phyloP scores from a whole-genome alignment of 805 yeast species.

The Metschnikowia reukaufii region DNA sequence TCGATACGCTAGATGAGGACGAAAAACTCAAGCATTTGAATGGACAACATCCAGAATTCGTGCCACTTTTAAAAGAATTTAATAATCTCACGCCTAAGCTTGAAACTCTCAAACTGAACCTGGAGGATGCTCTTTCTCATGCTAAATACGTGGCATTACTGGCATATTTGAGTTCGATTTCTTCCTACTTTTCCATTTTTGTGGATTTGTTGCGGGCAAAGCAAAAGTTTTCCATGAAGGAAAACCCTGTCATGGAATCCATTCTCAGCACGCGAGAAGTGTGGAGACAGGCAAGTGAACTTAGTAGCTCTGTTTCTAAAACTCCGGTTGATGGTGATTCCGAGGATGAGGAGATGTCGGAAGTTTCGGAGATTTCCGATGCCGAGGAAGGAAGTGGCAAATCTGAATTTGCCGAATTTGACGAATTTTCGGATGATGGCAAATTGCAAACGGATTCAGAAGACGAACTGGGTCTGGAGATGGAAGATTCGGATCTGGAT shows the following conservation, averaged over 20 bases:
- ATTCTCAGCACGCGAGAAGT: constrained; percentile 79
- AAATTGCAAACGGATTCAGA: constrained; percentile 10
- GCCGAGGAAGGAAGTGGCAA: not conserved
- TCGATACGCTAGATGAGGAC: constrained; percentile 44
- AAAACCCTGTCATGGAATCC: constrained; percentile 86
- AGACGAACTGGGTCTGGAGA: constrained; percentile 13
- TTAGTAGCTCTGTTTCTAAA: constrained; percentile 3
- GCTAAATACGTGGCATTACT: constrained; percentile 70
- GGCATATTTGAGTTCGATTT: constrained; percentile 74
- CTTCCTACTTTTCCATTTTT: constrained; percentile 77
- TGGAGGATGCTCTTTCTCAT: constrained; percentile 30
- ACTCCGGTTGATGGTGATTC: not conserved
- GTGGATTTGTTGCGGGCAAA: constrained; percentile 53
- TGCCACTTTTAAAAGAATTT: constrained; percentile 70
- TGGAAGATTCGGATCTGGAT: constrained; percentile 21
- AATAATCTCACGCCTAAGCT: constrained; percentile 43
- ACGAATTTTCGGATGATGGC: constrained; percentile 11
- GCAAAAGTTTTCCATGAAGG: constrained; percentile 68
- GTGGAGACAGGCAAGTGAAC: constrained; percentile 78
- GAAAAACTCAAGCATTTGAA: constrained; percentile 56
- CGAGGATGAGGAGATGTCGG: not conserved
- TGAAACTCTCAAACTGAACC: constrained; percentile 31
- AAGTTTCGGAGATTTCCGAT: not conserved
- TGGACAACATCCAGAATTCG: constrained; percentile 76
- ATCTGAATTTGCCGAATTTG: too few relatives aligned